Percentiles rank a stretch among this genome's conserved stretches.
phyloP scores from a whole-genome alignment of 768 basidiomycete species.

The Pilatotrama ljubarskyi region DNA sequence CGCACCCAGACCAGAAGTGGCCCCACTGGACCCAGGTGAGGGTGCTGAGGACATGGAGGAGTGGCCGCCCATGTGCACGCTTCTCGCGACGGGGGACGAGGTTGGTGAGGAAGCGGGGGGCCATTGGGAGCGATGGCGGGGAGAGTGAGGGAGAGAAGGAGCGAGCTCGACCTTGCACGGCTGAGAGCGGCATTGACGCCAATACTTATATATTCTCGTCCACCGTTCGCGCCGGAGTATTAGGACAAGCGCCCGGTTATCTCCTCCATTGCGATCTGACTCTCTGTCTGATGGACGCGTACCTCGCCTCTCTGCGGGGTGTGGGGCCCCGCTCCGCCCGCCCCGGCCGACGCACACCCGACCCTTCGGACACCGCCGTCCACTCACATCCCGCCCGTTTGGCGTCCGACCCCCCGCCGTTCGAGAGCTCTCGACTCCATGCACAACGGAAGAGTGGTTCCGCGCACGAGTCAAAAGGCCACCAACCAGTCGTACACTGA shows the following conservation, averaged over 20 bases:
- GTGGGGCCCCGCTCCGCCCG: conserved; percentile 10
- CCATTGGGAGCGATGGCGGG: conserved; percentile 35
- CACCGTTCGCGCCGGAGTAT: no score
- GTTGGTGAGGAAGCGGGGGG: conserved; percentile 51
- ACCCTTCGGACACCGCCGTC: neutral
- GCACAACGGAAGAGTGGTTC: neutral
- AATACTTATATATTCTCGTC: neutral
- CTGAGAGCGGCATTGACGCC: neutral
- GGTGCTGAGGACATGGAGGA: conserved; percentile 43
- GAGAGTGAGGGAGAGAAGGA: neutral
- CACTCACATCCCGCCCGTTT: neutral
- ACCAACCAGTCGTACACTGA: no score
- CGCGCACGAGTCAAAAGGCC: neutral
- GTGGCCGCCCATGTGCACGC: conserved; percentile 36
- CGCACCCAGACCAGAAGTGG: conserved; percentile 55
- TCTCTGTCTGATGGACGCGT: conserved; percentile 12
- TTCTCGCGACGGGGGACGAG: conserved; percentile 41
- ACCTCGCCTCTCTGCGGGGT: neutral
- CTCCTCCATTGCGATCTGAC: conserved; percentile 7
- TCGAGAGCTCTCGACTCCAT: no score
- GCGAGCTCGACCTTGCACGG: neutral
- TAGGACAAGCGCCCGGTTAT: neutral
- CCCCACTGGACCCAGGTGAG: conserved; percentile 57
- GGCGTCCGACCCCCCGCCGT: neutral
- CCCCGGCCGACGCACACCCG: neutral